Evolutionary conservation across 352 stramenopile genomes (phyloP), one percentile per base, ranked within the genome.

Genomic region (Globisporangium nagaii): DNA sequence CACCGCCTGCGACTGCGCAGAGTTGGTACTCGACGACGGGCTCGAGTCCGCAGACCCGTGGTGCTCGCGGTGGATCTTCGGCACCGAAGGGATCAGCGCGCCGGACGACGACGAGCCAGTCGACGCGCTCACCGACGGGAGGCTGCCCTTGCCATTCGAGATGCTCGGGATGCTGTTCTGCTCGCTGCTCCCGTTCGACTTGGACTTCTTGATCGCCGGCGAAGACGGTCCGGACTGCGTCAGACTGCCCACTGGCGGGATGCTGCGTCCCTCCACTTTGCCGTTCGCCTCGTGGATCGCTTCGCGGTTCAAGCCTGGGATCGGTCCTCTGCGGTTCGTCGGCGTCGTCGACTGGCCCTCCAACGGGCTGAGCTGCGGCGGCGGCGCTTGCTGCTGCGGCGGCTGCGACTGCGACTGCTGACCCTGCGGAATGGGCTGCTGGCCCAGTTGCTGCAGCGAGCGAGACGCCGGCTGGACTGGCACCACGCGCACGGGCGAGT

Each of bases 181-280:
- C 17, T 86, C 72, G 12, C 39, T 44, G 0, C 59, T 60, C 10
- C 72, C 73, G 46, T 79, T 86, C 4, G 76, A 68, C 61, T 93
- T 93, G 10, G 75, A 70, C 60, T 93, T 93, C 68, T 93, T 93
- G 20, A 81, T 60, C 3, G 84, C 83, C 0, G 83, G 82, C 15
- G 75, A 86, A 20, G 76, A 82, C 27, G 60, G 67, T 4, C 65
- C 67, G 0, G 75, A 77, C 42, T 67, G 66, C 24, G 51, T 34
- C 35, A 59, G 43, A 24, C 41, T 63, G 32, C 72, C 60, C 4
- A 64, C 55, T 5, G 68, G 55, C 9, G 69, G 57, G 7, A 68
- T 36, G 34, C 32, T 60, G 10, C 68, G 60, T 3, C 47, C 43
- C 41, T 78, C 68, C 24, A 49, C 66, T 52, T 90, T 90, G 43